These are phyloP conservation scores for Caloboletus firmus DNA, from an alignment of 1,284 basidiomycete species.

Conservation along the genomic window DNA sequence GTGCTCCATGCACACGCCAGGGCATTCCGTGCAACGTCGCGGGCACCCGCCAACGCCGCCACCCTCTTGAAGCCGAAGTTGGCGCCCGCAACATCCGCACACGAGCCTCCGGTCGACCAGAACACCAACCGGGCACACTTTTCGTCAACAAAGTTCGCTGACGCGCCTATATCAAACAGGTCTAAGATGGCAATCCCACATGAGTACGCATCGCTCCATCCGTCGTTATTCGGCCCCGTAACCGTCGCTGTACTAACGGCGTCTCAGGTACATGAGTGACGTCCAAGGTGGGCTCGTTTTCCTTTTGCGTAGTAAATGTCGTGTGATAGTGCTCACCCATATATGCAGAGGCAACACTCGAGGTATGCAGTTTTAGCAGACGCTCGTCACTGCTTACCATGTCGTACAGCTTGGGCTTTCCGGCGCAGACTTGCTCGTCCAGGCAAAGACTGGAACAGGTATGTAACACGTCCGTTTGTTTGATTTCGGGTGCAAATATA, in stretches of 20 bases:
- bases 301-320: not conserved
- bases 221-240: not conserved
- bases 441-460: constrained; percentile 51
- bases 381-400: constrained; percentile 6
- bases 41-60: constrained; percentile 11
- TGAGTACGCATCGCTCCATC: constrained; percentile 34
- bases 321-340: not conserved
- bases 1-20: constrained; percentile 13
- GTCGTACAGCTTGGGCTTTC: constrained; percentile 34
- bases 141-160: constrained; percentile 27
- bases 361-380: constrained; percentile 19
- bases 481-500: not conserved
- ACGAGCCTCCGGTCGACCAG: constrained; percentile 12
- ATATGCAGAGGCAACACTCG: constrained; percentile 37
- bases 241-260: constrained; percentile 20
- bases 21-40: constrained; percentile 14
- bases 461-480: not conserved
- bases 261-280: constrained; percentile 40
- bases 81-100: not conserved
- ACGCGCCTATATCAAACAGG: constrained; percentile 30
- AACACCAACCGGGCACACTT: constrained; percentile 27
- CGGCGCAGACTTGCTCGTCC: constrained; percentile 44
- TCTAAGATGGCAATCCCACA: constrained; percentile 43
- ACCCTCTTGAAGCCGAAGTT: constrained; percentile 11
- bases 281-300: constrained; percentile 38